A percentile compares a stretch with the other conserved stretches of the same genome.
phyloP scores from a whole-genome alignment of 768 basidiomycete genomes.

The Pluteus cervinus region DNA sequence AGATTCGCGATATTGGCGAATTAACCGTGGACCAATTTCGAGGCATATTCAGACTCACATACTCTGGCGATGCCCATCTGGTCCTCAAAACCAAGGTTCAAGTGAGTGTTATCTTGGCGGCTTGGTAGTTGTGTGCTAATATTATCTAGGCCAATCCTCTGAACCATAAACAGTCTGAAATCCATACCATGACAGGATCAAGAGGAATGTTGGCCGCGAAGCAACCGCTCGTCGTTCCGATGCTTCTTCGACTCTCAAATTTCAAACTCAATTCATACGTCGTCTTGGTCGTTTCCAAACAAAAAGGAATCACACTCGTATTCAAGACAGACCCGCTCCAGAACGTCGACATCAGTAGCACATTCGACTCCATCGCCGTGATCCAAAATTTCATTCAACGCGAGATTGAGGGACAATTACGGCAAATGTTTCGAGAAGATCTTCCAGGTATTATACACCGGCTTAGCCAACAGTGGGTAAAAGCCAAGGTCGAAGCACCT shows the following conservation, averaged over 20 bases:
- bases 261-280: conserved; percentile 94
- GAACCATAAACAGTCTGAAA: conserved; percentile 87
- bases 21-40: conserved; percentile 93
- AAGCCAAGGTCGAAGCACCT: conserved; percentile 89
- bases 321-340: conserved; percentile 99
- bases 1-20: conserved; percentile 97
- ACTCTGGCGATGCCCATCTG: conserved; percentile 90
- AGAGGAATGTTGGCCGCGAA: conserved; percentile 90
- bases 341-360: conserved; percentile 95
- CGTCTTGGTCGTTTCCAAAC: conserved; percentile 94
- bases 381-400: conserved; percentile 97
- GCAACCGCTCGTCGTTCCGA: conserved; percentile 93
- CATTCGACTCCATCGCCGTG: conserved; percentile 96
- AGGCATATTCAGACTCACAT: conserved; percentile 93
- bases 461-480: conserved; percentile 94
- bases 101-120: conserved; percentile 36
- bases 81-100: conserved; percentile 89
- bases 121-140: conserved; percentile 1
- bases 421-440: conserved; percentile 98
- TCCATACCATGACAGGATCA: conserved; percentile 79
- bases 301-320: conserved; percentile 97
- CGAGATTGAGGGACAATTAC: conserved; percentile 93
- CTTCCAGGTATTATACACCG: conserved; percentile 95
- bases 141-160: conserved; percentile 80
- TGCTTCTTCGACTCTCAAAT: conserved; percentile 95